Evolutionary conservation across 352 stramenopile genomes (phyloP), one percentile per base, ranked within the genome.

Genomic region (Peronospora belbahrii): DNA sequence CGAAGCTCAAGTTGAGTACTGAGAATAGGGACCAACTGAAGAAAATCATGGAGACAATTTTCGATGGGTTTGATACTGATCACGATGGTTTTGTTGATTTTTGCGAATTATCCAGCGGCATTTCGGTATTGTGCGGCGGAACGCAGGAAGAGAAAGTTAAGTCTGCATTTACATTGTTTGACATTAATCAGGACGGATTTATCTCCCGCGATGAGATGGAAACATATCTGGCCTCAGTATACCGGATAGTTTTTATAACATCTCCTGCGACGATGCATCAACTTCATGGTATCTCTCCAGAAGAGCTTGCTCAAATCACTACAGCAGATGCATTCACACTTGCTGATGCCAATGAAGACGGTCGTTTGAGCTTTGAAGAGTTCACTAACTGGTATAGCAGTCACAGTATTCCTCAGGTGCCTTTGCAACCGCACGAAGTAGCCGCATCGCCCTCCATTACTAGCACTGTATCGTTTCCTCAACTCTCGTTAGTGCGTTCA

Each of bases 161-260:
- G 22, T 70, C 80, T 2, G 79, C 82, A 2, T 95, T 95, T 37
- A 72, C 67, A 23, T 59, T 96, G 8, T 94, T 94, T 52, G 85
- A 96, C 47, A 73, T 94, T 46, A 87, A 94, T 43, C 72, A 86
- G 48, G 84, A 96, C 27, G 81, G 83, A 0, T 91, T 74, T 48
- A 90, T 95, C 42, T 81, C 75, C 7, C 52, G 54, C 6, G 65
- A 85, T 32, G 83, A 95, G 52, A 90, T 95, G 70, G 70, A 87
- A 55, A 93, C 74, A 37, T 95, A 95, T 36, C 53, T 95, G 32
- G 55, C 74, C 7, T 92, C 79, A 0, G 82, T 94, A 1, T 94
- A 90, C 34, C 73, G 74, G 20, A 84, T 92, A 30, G 58, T 95
- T 18, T 92, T 85, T 42, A 79, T 75, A 28, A 81, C 67, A 13